These are phyloP conservation scores for Pezicula neosporulosa DNA, from an alignment of 2,329 filamentous ascomycete genomes.

Conservation along the genomic window DNA sequence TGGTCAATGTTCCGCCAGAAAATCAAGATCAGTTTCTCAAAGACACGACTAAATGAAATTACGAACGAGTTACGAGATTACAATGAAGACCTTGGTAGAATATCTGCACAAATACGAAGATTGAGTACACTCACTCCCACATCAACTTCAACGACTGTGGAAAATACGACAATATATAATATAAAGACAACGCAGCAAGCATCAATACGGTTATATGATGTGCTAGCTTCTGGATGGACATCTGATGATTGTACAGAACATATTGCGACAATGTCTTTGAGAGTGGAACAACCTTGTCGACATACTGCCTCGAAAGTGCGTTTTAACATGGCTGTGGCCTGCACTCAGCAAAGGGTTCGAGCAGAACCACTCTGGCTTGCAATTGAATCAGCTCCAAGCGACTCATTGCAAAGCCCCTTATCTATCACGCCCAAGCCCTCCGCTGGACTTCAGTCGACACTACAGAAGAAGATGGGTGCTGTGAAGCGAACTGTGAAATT, in stretches of 20 bases:
- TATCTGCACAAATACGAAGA: no score
- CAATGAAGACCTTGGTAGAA: no score
- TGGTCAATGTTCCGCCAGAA: conserved; percentile 1
- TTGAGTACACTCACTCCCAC: no score
- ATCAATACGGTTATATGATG: conserved; percentile 1
- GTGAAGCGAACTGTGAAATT: not conserved
- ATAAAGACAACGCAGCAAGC: not conserved
- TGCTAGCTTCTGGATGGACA: not conserved
- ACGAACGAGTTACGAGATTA: not conserved
- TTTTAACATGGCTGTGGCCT: not conserved
- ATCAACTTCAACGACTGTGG: no score
- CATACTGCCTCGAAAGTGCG: not conserved
- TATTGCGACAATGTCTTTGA: conserved; percentile 1
- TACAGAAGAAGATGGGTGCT: conserved; percentile 1
- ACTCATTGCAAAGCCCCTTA: not conserved
- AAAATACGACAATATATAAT: no score
- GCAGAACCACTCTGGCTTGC: conserved; percentile 1
- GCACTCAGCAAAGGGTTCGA: not conserved
- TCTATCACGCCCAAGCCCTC: not conserved
- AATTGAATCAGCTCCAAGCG: conserved; percentile 1
- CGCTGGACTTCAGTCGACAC: not conserved
- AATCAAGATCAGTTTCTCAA: conserved; percentile 5
- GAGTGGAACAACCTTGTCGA: not conserved
- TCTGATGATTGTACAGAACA: conserved; percentile 1
- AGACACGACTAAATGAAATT: conserved; percentile 1